Conservation (phyloP, 345 rosid genomes). For the Citrus australasica region DNA sequence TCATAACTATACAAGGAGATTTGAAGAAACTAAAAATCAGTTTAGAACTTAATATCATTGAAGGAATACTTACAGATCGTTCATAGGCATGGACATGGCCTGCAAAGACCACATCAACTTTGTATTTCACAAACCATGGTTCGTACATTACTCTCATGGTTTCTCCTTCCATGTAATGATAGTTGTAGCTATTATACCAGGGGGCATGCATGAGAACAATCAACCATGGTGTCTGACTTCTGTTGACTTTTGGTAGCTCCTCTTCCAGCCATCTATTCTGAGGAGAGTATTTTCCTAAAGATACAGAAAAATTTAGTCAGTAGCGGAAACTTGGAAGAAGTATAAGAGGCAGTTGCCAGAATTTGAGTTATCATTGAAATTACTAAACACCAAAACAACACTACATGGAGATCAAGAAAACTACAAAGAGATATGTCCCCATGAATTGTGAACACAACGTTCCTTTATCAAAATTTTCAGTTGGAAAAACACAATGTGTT, state of each 20-base stretch:
- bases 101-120: conserved; percentile 82
- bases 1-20: background rate
- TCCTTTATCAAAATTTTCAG: background rate
- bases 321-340: background rate
- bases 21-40: background rate
- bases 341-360: background rate
- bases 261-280: conserved; percentile 67
- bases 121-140: conserved; percentile 66
- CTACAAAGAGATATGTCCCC: background rate
- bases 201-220: conserved; percentile 79
- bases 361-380: background rate
- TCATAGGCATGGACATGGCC: conserved; percentile 97
- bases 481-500: background rate
- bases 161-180: conserved; percentile 97
- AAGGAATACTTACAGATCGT: conserved; percentile 68
- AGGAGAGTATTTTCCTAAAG: conserved; percentile 74
- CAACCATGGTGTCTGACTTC: conserved; percentile 89
- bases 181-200: conserved; percentile 90
- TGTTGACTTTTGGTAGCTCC: conserved; percentile 79
- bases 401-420: no score
- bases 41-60: background rate
- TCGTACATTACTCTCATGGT: conserved; percentile 94
- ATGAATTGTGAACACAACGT: background rate
- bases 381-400: no score
- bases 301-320: background rate